phyloP scores from a whole-genome alignment of 306 rosid genomes.

The Cajanus cajan region DNA sequence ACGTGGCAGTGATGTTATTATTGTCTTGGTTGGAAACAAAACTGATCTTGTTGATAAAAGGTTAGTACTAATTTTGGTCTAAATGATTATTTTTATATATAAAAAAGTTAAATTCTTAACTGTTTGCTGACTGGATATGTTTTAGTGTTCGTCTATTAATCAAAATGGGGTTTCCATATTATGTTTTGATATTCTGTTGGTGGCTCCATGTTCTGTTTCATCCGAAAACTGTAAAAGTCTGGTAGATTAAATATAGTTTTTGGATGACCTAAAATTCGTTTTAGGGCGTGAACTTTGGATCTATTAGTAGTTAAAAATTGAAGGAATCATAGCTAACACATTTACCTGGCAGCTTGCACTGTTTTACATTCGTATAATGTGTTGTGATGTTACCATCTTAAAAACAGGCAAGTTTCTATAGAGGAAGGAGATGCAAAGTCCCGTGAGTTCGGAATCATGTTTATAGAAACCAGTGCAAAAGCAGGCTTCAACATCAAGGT shows the following conservation, averaged over 20 bases:
- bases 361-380: constrained; percentile 21
- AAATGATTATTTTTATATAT: not conserved
- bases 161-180: not conserved
- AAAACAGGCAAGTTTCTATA: constrained; percentile 83
- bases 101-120: not conserved
- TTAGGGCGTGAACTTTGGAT: not conserved
- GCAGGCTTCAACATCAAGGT: constrained; percentile 99
- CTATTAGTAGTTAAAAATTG: not conserved
- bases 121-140: not conserved
- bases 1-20: constrained; percentile 92
- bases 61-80: constrained; percentile 44
- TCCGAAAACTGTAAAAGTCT: not conserved
- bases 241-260: not conserved
- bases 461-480: constrained; percentile 96
- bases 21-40: constrained; percentile 96
- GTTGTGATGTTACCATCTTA: not conserved
- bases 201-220: constrained; percentile 13
- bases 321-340: not conserved
- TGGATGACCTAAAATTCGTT: not conserved
- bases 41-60: constrained; percentile 98
- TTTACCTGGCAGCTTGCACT: constrained; percentile 20
- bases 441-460: constrained; percentile 83
- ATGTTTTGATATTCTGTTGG: not conserved
- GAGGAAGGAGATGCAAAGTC: constrained; percentile 97
- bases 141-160: not conserved